phyloP scores from a whole-genome alignment of 805 yeast species.

The Saccharomycopsis sp. region DNA sequence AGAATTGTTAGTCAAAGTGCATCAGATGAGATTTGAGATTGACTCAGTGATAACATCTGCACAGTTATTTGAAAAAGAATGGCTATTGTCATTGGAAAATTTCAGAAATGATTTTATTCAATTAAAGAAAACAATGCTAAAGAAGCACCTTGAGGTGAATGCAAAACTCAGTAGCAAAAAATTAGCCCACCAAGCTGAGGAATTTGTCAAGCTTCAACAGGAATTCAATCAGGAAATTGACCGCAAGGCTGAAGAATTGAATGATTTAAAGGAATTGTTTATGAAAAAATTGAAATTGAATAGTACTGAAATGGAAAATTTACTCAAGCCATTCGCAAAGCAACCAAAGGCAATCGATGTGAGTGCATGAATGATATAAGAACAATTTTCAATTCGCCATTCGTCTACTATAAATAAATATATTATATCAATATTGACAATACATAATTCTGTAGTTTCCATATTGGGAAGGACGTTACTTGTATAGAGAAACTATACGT shows the following conservation, averaged over 20 bases:
- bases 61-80: conserved; percentile 9
- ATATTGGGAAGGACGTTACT: too few species aligned
- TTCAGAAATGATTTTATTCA: conserved; percentile 3
- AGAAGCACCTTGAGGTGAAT: conserved; percentile 13
- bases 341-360: too few species aligned
- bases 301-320: conserved; percentile 1
- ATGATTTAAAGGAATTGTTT: conserved; percentile 5
- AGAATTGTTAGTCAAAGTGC: conserved; percentile 6
- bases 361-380: too few species aligned
- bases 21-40: not conserved
- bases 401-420: too few species aligned
- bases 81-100: conserved; percentile 9
- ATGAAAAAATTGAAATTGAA: conserved; percentile 2
- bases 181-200: conserved; percentile 5
- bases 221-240: conserved; percentile 13
- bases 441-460: too few species aligned
- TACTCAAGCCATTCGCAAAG: too few species aligned
- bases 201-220: conserved; percentile 10
- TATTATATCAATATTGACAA: too few species aligned
- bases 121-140: conserved; percentile 14
- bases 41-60: not conserved
- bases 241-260: conserved; percentile 8
- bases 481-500: too few species aligned
- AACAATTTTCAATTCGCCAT: too few species aligned
- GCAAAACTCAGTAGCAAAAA: conserved; percentile 5